Evolutionary conservation across 495 filamentous ascomycete genomes (phyloP).

Genomic region (Hypoxylon subgilvum): DNA sequence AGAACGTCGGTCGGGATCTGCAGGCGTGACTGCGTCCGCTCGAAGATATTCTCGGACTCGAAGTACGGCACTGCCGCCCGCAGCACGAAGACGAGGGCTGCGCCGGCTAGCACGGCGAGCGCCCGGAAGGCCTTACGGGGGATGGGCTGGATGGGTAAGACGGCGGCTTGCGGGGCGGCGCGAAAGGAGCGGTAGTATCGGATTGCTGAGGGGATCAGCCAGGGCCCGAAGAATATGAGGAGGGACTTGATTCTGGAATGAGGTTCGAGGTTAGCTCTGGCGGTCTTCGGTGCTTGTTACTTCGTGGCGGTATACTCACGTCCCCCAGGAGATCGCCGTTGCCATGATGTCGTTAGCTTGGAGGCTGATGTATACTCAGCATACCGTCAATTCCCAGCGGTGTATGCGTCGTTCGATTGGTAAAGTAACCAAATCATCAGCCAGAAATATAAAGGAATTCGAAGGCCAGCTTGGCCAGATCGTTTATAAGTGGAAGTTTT

Average conservation of each 20-base stretch:
- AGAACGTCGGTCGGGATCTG: constrained; percentile 85
- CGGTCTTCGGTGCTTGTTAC: background rate
- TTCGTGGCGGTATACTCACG: constrained; percentile 49
- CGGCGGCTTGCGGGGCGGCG: constrained; percentile 49
- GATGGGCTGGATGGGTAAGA: constrained; percentile 65
- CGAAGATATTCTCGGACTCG: constrained; percentile 82
- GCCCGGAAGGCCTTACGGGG: constrained; percentile 58
- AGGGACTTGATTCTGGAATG: constrained; percentile 71
- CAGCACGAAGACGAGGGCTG: constrained; percentile 62
- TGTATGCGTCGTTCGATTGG: background rate
- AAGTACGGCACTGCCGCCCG: constrained; percentile 68
- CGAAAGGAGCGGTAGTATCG: constrained; percentile 70
- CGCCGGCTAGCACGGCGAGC: constrained; percentile 66
- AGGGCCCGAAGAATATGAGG: constrained; percentile 83
- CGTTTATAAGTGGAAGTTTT: background rate
- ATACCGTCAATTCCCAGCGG: constrained; percentile 29
- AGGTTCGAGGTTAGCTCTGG: too few species aligned
- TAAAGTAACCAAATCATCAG: background rate
- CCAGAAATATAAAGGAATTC: background rate
- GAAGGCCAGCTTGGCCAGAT: constrained; percentile 20
- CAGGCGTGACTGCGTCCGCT: constrained; percentile 75
- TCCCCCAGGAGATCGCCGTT: constrained; percentile 53
- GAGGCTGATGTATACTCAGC: constrained; percentile 13
- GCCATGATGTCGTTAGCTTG: constrained; percentile 37
- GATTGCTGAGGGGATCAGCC: constrained; percentile 76